Conservation (phyloP, 352 stramenopile genomes). For the Phytophthora aleatoria region DNA sequence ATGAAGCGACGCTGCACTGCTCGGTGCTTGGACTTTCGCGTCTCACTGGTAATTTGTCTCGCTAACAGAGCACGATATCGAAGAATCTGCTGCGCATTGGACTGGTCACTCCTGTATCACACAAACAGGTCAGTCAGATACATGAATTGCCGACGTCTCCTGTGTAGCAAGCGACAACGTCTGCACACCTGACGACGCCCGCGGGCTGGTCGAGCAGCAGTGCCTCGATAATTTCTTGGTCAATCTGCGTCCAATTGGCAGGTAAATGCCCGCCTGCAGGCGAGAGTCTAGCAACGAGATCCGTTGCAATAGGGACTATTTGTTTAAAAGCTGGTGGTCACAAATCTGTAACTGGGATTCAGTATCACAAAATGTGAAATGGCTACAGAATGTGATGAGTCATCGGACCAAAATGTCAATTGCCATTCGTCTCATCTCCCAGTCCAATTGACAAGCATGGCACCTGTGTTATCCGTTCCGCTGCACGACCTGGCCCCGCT, state of each 20-base stretch:
- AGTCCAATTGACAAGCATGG: slow-evolving; percentile 24
- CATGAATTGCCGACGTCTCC: too few relatives aligned
- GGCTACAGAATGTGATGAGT: slow-evolving; percentile 2
- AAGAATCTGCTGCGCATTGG: slow-evolving; percentile 11
- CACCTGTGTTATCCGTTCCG: slow-evolving; percentile 8
- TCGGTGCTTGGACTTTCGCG: slow-evolving; percentile 47
- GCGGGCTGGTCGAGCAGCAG: slow-evolving; percentile 33
- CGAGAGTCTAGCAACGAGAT: not conserved
- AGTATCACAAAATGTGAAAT: slow-evolving; percentile 1
- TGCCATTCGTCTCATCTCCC: slow-evolving; percentile 22
- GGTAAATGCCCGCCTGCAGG: slow-evolving; percentile 17
- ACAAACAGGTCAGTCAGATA: not conserved
- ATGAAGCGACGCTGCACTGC: slow-evolving; percentile 54
- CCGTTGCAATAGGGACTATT: not conserved
- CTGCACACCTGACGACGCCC: slow-evolving; percentile 2
- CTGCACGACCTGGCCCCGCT: slow-evolving; percentile 27
- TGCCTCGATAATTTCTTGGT: slow-evolving; percentile 47
- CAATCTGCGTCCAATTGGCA: slow-evolving; percentile 32
- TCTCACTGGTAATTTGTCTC: slow-evolving; percentile 23
- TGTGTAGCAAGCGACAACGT: not conserved
- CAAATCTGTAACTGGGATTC: not conserved
- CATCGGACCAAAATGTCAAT: not conserved
- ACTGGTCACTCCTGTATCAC: not conserved
- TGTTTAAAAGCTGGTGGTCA: slow-evolving; percentile 1
- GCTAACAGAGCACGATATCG: slow-evolving; percentile 6